Conservation (phyloP, 257 asterid genomes). For the Plantago ovata region DNA sequence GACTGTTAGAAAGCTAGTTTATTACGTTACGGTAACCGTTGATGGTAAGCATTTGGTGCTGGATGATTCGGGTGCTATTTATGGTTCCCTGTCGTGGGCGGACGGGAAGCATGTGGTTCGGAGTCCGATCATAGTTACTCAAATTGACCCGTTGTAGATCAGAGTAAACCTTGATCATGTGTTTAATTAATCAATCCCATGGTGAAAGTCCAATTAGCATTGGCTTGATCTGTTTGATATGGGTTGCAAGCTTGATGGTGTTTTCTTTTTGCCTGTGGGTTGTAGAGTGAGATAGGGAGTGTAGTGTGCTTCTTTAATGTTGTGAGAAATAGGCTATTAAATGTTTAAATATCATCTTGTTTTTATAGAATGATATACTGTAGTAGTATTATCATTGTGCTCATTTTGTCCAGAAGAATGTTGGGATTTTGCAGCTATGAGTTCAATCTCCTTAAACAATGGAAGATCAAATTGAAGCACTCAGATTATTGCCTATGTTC, state of each 20-base stretch:
- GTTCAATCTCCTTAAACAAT: not conserved
- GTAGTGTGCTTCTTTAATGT: constrained; percentile 25
- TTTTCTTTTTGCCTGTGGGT: constrained; percentile 9
- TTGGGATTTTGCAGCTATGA: not conserved
- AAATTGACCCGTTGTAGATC: constrained; percentile 65
- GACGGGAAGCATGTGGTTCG: constrained; percentile 89
- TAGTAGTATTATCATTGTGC: not conserved
- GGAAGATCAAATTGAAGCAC: not conserved
- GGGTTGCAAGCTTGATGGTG: constrained; percentile 9
- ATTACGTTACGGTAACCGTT: constrained; percentile 56
- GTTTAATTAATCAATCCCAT: not conserved
- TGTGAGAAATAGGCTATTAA: constrained; percentile 14
- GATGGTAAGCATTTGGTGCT: constrained; percentile 55
- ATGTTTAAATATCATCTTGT: constrained; percentile 17
- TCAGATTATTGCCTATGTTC: not conserved
- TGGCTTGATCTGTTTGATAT: constrained; percentile 8
- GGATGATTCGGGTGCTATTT: constrained; percentile 77
- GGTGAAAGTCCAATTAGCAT: constrained; percentile 1
- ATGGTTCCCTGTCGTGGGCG: constrained; percentile 77
- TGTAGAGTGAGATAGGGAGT: constrained; percentile 14
- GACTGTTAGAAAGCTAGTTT: constrained; percentile 48
- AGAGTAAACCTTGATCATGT: not conserved
- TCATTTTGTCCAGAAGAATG: not conserved
- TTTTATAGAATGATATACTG: constrained; percentile 17
- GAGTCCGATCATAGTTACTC: constrained; percentile 84